phyloP scores from a whole-genome alignment of 179 eudicot genomes.

The Silene noctiflora region DNA sequence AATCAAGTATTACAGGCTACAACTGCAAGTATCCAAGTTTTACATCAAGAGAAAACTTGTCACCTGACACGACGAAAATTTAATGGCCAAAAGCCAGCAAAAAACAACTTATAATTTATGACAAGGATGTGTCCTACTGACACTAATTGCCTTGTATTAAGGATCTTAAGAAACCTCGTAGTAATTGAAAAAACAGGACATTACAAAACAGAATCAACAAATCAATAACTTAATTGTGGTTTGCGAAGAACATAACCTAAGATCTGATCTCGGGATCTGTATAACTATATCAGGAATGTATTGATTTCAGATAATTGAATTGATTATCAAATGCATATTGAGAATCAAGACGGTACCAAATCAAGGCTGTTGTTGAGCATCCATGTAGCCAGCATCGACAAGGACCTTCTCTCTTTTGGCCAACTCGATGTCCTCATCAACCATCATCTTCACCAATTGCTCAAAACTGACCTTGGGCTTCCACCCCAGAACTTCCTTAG shows the following conservation, averaged over 20 bases:
- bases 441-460: conserved; percentile 98
- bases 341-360: conserved; percentile 14
- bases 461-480: conserved; percentile 84
- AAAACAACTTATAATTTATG: conserved; percentile 5
- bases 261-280: conserved; percentile 21
- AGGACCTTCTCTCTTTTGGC: conserved; percentile 90
- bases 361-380: conserved; percentile 67
- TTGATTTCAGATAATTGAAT: conserved; percentile 6
- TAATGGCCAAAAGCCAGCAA: conserved; percentile 20
- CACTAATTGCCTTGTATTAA: conserved; percentile 17
- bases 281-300: conserved; percentile 19
- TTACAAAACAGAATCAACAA: conserved; percentile 23
- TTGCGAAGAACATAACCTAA: conserved; percentile 10
- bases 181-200: conserved; percentile 4
- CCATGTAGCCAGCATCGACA: conserved; percentile 45
- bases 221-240: conserved; percentile 26
- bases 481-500: conserved; percentile 77
- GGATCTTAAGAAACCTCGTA: conserved; percentile 12
- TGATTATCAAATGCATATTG: conserved; percentile 10
- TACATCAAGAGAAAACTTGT: neutral
- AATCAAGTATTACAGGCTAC: neutral
- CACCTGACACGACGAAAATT: neutral
- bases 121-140: conserved; percentile 13
- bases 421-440: conserved; percentile 79
- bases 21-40: conserved; percentile 10